Percentiles rank a stretch among this genome's conserved stretches.
phyloP scores from a whole-genome alignment of 1,139 yeast genomes.

The Candida tropicalis region DNA sequence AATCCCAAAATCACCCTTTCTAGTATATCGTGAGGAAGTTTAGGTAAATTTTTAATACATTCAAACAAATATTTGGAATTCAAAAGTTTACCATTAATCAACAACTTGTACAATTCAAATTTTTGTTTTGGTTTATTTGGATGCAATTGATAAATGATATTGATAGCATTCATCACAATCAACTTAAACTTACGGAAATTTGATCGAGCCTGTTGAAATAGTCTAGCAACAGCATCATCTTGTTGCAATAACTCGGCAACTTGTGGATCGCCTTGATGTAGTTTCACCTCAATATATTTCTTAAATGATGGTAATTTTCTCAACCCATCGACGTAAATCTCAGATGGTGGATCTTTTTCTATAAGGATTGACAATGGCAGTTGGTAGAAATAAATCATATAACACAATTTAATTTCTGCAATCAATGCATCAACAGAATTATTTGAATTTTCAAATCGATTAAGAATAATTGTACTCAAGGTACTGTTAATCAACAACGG shows the following conservation, averaged over 20 bases:
- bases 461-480: slow-evolving; percentile 38
- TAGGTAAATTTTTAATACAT: slow-evolving; percentile 8
- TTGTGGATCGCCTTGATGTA: slow-evolving; percentile 15
- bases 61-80: slow-evolving; percentile 22
- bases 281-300: slow-evolving; percentile 29
- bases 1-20: slow-evolving; percentile 10
- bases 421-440: slow-evolving; percentile 56
- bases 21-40: slow-evolving; percentile 9
- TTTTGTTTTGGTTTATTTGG: slow-evolving; percentile 21
- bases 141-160: slow-evolving; percentile 24
- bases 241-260: slow-evolving; percentile 22
- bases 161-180: slow-evolving; percentile 26
- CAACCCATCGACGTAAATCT: slow-evolving; percentile 24
- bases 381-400: slow-evolving; percentile 72
- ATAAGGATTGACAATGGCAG: slow-evolving; percentile 60
- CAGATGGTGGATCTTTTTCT: slow-evolving; percentile 13
- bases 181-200: slow-evolving; percentile 27
- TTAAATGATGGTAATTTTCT: slow-evolving; percentile 44
- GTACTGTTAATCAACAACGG: slow-evolving; percentile 25
- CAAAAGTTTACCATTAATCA: slow-evolving; percentile 25
- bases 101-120: slow-evolving; percentile 35
- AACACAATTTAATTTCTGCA: slow-evolving; percentile 57
- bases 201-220: slow-evolving; percentile 22
- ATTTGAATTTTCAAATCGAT: slow-evolving; percentile 44
- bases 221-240: slow-evolving; percentile 20